Base-by-base conservation (phyloP, 1,139 yeast genomes). In the Chernovozyma sophiae-reginae region DNA sequence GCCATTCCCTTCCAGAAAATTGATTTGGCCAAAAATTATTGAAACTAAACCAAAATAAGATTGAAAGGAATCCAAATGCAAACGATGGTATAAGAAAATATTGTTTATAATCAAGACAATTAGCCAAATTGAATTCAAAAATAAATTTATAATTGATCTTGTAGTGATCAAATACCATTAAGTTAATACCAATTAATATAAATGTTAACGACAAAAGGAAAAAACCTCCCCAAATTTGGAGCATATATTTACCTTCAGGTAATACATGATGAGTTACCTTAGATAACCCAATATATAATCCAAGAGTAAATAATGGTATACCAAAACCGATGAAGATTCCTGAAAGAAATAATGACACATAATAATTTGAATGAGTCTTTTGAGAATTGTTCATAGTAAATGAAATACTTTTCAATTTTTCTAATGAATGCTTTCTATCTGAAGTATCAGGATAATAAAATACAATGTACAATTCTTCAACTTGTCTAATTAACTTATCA, bases 201-300 rank as follows among this genome's bases (percentile, higher is more conserved):
- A 80, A 61, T 51, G 83, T 72, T 14, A 89, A 49, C 31, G 74
- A 66, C 4, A 83, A 58, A 39, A 89, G 53, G 46, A 89, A 77
- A 56, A 87, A 87, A 1, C 97, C 97, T 4, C 82, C 97, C 96
- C 96, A 92, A 4, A 92, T 72, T 51, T 94, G 97, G 33, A 92
- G 59, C 40, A 90, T 54, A 42, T 62, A 81, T 33, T 60, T 62
- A 0, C 80, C 85, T 43, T 76, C 81, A 1, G 77, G 75, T 13
- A 75, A 53, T 3, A 58, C 55, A 1, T 58, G 56, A 28, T 50
- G 50, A 7, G 72, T 30, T 0, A 78, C 62, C 34, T 62, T 65
- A 35, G 59, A 52, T 1, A 81, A 47, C 0, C 81, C 90, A 2
- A 55, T 44, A 40, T 73, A 75, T 3, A 81, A 40, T 0, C 77